These are phyloP conservation scores for Solanum hybrid DNA, from an alignment of 305 asterid species.

Conservation along the genomic window DNA sequence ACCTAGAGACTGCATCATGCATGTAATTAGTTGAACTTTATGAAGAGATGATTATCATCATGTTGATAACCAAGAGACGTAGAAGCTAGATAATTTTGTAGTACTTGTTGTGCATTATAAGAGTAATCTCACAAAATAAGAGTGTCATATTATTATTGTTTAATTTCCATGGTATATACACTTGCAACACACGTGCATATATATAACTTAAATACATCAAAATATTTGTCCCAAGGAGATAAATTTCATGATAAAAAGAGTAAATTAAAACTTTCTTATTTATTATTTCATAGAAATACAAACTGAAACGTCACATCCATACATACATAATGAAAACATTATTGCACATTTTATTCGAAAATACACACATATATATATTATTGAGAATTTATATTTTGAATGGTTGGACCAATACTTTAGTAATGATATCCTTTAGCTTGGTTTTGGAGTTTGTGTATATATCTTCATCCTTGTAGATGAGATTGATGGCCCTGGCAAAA, in stretches of 20 bases:
- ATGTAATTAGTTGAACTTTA: not conserved
- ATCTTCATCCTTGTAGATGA: slow-evolving; percentile 22
- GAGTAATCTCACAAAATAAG: not conserved
- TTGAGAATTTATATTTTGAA: not conserved
- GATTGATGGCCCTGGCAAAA: slow-evolving; percentile 13
- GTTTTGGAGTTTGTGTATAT: slow-evolving; percentile 18
- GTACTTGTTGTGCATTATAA: not conserved
- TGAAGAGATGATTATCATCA: not conserved
- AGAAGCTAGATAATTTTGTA: not conserved
- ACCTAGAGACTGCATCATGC: not conserved
- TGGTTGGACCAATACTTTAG: slow-evolving; percentile 18
- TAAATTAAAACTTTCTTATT: not conserved
- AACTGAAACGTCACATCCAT: not conserved
- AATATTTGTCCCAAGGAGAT: not conserved
- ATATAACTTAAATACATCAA: not conserved
- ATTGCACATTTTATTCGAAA: not conserved
- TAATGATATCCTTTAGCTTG: slow-evolving; percentile 5
- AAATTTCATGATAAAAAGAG: not conserved
- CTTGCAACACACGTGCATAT: not conserved
- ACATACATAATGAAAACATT: not conserved
- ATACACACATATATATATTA: no score
- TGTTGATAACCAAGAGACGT: not conserved
- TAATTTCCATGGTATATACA: not conserved
- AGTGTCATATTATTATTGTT: no score
- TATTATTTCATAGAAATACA: not conserved